Evolutionary conservation across 768 basidiomycete species (phyloP).

Genomic region (Tricholoma furcatifolium): DNA sequence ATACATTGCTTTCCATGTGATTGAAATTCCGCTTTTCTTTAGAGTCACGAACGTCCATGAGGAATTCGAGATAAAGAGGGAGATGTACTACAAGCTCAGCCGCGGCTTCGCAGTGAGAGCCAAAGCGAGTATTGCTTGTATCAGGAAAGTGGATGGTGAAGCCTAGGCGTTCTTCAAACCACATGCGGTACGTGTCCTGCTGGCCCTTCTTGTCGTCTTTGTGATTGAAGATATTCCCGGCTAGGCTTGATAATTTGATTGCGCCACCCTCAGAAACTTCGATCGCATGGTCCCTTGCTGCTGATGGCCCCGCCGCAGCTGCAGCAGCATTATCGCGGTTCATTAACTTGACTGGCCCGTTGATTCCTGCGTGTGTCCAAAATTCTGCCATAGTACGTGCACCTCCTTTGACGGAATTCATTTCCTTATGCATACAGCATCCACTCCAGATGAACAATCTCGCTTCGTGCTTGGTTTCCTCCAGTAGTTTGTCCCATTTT

Average conservation of each 20-base stretch:
- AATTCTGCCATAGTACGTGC: constrained; percentile 16
- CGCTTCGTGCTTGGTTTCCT: too few species aligned
- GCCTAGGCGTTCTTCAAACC: constrained; percentile 21
- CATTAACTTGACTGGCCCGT: constrained; percentile 17
- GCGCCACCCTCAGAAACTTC: constrained; percentile 23
- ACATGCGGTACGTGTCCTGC: constrained; percentile 24
- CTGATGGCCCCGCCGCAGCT: constrained; percentile 3
- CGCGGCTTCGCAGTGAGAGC: constrained; percentile 29
- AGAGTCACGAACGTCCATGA: constrained; percentile 24
- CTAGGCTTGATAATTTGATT: constrained; percentile 22
- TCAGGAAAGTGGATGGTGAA: constrained; percentile 28
- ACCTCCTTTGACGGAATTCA: constrained; percentile 25
- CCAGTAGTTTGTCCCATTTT: too few species aligned
- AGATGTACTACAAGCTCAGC: constrained; percentile 24
- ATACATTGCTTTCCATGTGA: constrained; percentile 35
- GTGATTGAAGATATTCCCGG: constrained; percentile 29
- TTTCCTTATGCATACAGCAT: constrained; percentile 17
- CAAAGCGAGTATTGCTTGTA: constrained; percentile 35
- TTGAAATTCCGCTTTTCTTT: constrained; percentile 27
- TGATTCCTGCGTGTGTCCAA: constrained; percentile 16
- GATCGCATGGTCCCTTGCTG: constrained; percentile 9
- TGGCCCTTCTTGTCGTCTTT: constrained; percentile 37
- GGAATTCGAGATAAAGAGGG: constrained; percentile 21
- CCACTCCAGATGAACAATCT: too few species aligned
- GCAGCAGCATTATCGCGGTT: constrained; percentile 25